Evolutionary conservation across 1,139 yeast species (phyloP), one percentile per base, ranked within the genome.

Genomic region (Candida pseudoviswanathii): DNA sequence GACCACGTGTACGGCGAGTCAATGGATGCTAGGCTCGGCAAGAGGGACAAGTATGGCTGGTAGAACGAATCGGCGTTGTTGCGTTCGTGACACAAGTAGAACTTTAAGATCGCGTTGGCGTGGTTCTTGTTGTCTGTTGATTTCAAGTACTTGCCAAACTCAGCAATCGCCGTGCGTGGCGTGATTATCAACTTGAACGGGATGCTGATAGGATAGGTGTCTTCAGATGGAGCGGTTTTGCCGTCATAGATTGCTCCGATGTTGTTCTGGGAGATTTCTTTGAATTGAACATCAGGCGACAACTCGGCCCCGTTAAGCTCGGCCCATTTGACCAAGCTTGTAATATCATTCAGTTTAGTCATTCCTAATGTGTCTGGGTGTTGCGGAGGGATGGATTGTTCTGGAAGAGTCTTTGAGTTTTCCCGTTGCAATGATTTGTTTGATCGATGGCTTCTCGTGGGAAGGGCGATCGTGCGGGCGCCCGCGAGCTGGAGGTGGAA

Each of bases 1-100:
- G 68, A 65, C 89, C 92, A 89, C 51, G 80, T 81, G 48, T 81
- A 78, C 1, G 96, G 95, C 4, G 85, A 75, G 34, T 76, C 75
- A 27, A 82, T 74, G 10, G 73, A 68, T 2, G 59, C 58, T 3
- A 79, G 70, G 2, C 62, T 54, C 0, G 96, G 96, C 26, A 90
- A 72, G n/a, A 78, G 63, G 27, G 72, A 64, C 32, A 89, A 61
- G 60, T 89, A 91, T 0, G 85, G 81, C 43, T 61, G 50, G 58
- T 61, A 77, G 49, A 65, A 66, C 3, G 72, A 65, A 9, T 55
- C 50, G 6, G 39, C 9, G 3, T 53, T 26, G 7, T 62, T 51
- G 48, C 74, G 58, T 50, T 63, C 76, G 43, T 65, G 65, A 53
- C 84, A 75, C 51, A 84, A 62, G 46, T 69, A 75, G 10, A 85